These are phyloP conservation scores for Fonsecaea pedrosoi DNA, from an alignment of 2,329 filamentous ascomycete species.

Conservation along the genomic window DNA sequence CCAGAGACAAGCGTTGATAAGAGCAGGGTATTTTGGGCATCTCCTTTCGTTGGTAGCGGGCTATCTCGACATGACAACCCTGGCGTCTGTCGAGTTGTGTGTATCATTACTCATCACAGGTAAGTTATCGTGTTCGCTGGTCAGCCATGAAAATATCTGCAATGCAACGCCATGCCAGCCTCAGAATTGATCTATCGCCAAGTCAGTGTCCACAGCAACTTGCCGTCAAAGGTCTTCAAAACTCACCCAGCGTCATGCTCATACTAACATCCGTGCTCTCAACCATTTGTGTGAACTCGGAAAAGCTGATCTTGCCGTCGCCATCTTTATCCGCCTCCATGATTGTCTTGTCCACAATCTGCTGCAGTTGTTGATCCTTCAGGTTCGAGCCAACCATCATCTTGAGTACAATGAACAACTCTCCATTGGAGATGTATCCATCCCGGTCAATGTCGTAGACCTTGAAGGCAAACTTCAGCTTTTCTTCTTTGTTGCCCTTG, in stretches of 20 bases:
- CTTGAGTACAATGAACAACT: conserved; percentile 99
- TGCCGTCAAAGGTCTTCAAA: neutral
- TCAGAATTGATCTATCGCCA: conserved; percentile 30
- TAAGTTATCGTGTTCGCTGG: neutral
- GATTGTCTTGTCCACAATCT: conserved; percentile 99
- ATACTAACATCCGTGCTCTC: conserved; percentile 81
- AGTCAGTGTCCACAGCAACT: conserved; percentile 1
- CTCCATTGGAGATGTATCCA: conserved; percentile 97
- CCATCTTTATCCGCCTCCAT: conserved; percentile 98
- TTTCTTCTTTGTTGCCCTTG: conserved; percentile 99
- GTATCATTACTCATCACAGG: conserved; percentile 19
- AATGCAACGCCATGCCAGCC: conserved; percentile 4
- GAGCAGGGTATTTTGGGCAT: neutral
- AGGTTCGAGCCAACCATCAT: conserved; percentile 99
- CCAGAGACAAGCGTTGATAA: neutral
- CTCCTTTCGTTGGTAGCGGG: neutral
- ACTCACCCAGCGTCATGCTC: conserved; percentile 71
- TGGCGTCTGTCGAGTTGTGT: conserved; percentile 3
- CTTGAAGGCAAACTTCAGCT: conserved; percentile 96
- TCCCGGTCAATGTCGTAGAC: conserved; percentile 99
- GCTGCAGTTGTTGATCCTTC: conserved; percentile 98
- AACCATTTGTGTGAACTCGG: conserved; percentile 99
- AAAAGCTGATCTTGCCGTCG: conserved; percentile 98
- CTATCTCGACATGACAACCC: neutral
- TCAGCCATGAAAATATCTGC: conserved; percentile 1